Evolutionary conservation across 768 basidiomycete genomes (phyloP).

Genomic region (Tricholoma bakamatsutake): DNA sequence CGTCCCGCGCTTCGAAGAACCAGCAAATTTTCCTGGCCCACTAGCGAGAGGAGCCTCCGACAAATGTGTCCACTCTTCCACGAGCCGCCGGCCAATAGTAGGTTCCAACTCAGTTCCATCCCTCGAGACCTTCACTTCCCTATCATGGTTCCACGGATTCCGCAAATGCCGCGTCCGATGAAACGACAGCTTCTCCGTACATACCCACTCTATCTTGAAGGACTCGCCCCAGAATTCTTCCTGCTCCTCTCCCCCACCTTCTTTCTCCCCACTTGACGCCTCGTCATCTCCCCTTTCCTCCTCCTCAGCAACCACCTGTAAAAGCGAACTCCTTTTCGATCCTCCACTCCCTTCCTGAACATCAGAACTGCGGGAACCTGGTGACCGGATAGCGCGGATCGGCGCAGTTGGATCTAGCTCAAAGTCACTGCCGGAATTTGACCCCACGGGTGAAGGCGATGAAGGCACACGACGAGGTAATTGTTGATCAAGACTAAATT

Average conservation of each 20-base stretch:
- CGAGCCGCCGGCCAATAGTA: conserved; percentile 52
- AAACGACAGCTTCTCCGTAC: conserved; percentile 68
- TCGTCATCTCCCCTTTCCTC: conserved; percentile 22
- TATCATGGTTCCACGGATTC: conserved; percentile 90
- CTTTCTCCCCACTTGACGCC: conserved; percentile 7
- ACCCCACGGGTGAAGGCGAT: background rate
- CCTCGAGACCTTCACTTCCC: conserved; percentile 74
- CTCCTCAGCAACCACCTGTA: conserved; percentile 22
- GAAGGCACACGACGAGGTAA: background rate
- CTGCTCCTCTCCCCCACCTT: conserved; percentile 9
- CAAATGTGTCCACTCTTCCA: conserved; percentile 63
- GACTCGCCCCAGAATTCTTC: conserved; percentile 62
- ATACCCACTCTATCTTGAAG: conserved; percentile 83
- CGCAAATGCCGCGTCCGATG: conserved; percentile 69
- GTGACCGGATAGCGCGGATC: conserved; percentile 25
- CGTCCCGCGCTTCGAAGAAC: conserved; percentile 4
- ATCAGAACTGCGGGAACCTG: conserved; percentile 2
- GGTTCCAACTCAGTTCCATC: conserved; percentile 95
- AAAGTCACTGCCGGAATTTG: conserved; percentile 18
- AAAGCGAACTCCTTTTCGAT: conserved; percentile 1
- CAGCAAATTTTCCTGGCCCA: background rate
- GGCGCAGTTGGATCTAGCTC: conserved; percentile 37
- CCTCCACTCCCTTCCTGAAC: background rate
- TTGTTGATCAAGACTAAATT: conserved; percentile 28
- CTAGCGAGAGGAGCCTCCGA: conserved; percentile 11